These are phyloP conservation scores for Fusarium sp. DNA, from an alignment of 2,329 filamentous ascomycete species.

Conservation along the genomic window DNA sequence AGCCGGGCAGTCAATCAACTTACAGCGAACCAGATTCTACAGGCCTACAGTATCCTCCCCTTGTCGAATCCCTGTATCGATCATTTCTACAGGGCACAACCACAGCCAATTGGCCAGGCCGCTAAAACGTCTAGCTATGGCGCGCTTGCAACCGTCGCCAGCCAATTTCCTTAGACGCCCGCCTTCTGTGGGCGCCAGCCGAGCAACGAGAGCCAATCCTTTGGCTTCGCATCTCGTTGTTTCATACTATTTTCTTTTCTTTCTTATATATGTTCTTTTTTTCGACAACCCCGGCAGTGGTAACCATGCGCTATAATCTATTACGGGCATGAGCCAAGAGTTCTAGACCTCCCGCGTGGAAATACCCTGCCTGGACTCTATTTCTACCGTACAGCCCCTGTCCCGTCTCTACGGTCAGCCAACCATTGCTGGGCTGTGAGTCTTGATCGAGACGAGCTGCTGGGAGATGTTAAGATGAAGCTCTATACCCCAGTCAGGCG, in stretches of 20 bases:
- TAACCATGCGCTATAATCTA: constrained; percentile 3
- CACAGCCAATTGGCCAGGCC: constrained; percentile 40
- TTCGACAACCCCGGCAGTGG: constrained; percentile 9
- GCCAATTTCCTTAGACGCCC: constrained; percentile 45
- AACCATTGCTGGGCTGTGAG: constrained; percentile 26
- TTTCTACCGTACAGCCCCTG: neutral
- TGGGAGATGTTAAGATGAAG: constrained; percentile 8
- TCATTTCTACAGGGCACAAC: constrained; percentile 6
- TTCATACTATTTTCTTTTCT: constrained; percentile 20
- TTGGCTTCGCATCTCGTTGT: constrained; percentile 10
- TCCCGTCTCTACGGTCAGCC: constrained; percentile 26
- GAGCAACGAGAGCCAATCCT: constrained; percentile 40
- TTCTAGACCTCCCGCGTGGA: constrained; percentile 10
- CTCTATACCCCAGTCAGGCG: constrained; percentile 40
- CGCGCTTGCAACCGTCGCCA: constrained; percentile 44
- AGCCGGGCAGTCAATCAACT: constrained; percentile 1
- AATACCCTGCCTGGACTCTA: constrained; percentile 19
- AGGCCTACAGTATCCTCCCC: neutral
- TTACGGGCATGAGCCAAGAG: constrained; percentile 16
- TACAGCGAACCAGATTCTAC: constrained; percentile 17
- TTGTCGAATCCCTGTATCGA: constrained; percentile 34
- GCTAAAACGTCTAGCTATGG: constrained; percentile 11
- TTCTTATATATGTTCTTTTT: neutral
- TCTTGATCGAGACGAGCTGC: constrained; percentile 18
- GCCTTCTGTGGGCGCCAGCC: constrained; percentile 31